Conservation (phyloP, 148 eudicot species). For the Diospyros lotus region DNA sequence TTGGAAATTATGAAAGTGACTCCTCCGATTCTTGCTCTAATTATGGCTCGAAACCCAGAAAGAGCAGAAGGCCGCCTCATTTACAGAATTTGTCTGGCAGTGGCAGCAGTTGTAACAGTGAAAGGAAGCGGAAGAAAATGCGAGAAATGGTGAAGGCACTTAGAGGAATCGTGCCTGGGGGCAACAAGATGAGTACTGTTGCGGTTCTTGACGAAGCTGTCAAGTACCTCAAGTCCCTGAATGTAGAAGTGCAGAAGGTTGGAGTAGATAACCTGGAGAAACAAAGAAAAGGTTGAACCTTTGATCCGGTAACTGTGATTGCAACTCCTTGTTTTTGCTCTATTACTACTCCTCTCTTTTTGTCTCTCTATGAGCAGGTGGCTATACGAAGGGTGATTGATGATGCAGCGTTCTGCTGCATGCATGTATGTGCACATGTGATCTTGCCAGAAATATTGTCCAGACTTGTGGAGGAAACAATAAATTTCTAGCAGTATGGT, state of each 20-base stretch:
- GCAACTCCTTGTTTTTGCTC: background rate
- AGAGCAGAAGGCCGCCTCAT: slow-evolving; percentile 19
- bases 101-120: slow-evolving; percentile 21
- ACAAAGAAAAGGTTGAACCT: slow-evolving; percentile 1
- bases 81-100: slow-evolving; percentile 23
- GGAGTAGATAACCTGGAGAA: slow-evolving; percentile 32
- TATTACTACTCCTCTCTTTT: background rate
- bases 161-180: slow-evolving; percentile 61
- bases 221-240: slow-evolving; percentile 54
- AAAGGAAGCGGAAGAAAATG: slow-evolving; percentile 40
- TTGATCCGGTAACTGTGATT: background rate
- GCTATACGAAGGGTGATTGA: background rate
- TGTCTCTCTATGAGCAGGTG: background rate
- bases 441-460: background rate
- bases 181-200: slow-evolving; percentile 44
- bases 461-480: background rate
- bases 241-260: slow-evolving; percentile 46
- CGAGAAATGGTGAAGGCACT: slow-evolving; percentile 51
- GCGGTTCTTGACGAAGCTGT: slow-evolving; percentile 73
- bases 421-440: background rate
- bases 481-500: background rate
- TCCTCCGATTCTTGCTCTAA: slow-evolving; percentile 55
- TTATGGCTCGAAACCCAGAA: slow-evolving; percentile 28
- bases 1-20: slow-evolving; percentile 31
- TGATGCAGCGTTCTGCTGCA: background rate